Evolutionary conservation across 2,329 filamentous ascomycete genomes (phyloP).

Genomic region (Ophiognomonia clavigignenti-juglandacearum): DNA sequence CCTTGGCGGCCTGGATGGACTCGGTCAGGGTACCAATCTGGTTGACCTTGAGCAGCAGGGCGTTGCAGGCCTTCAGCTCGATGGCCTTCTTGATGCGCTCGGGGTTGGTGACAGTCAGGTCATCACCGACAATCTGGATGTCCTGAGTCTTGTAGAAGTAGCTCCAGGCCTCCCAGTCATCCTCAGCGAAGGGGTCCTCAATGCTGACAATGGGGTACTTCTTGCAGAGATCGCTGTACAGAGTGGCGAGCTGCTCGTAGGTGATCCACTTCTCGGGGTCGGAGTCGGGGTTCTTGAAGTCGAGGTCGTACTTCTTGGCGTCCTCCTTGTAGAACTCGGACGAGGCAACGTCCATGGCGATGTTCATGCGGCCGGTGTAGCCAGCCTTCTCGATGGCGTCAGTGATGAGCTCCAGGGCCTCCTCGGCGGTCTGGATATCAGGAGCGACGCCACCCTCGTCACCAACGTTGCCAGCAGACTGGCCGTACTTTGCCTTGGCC

Average conservation of each 20-base stretch:
- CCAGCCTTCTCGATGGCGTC: constrained; percentile 91
- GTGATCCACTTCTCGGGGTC: constrained; percentile 97
- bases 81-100: constrained; percentile 99
- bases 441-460: constrained; percentile 99
- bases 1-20: constrained; percentile 98
- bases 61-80: constrained; percentile 97
- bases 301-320: constrained; percentile 98
- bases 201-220: constrained; percentile 99
- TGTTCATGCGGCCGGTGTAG: constrained; percentile 94
- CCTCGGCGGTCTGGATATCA: constrained; percentile 94
- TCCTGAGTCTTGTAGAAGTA: constrained; percentile 99
- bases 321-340: constrained; percentile 99
- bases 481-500: constrained; percentile 99
- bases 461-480: constrained; percentile 97
- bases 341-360: constrained; percentile 98
- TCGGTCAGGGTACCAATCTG: constrained; percentile 99
- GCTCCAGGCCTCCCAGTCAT: constrained; percentile 99
- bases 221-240: constrained; percentile 81
- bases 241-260: constrained; percentile 90
- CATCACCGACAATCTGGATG: constrained; percentile 97
- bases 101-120: constrained; percentile 98
- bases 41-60: constrained; percentile 98
- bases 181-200: constrained; percentile 98
- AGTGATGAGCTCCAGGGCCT: constrained; percentile 89
- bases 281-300: constrained; percentile 99